Base-by-base conservation (phyloP, 148 eudicot species). In the Fagopyrum esculentum region DNA sequence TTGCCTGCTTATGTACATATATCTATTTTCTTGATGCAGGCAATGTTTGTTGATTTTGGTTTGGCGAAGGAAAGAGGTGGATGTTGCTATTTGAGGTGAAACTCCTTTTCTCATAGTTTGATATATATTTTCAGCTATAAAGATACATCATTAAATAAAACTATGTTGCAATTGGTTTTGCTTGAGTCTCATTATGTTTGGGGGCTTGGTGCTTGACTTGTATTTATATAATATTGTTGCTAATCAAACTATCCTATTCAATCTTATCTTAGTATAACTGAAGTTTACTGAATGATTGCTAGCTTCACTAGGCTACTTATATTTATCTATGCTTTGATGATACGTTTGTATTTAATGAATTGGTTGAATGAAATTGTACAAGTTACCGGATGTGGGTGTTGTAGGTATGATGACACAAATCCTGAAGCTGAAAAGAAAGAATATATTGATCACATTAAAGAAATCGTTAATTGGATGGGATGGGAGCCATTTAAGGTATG, bases 341-440 rank as follows among this genome's bases (percentile, higher is more conserved):
- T 72, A 48, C 50, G n/a, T 72, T 9, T 48, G 17, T 72, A 30
- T 12, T 49, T 4, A 52, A 72, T 17, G 6, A 19, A 35, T 64
- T 64, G 70, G 29, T 66, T 15, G 43, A 49, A 5, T 26, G 44
- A 72, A 72, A 29, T 72, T 72, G 69, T 43, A n/a, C 22, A 26
- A 30, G 45, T 46, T 17, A 59, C 43, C 64, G 54, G 6, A 7
- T 75, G 51, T 64, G 72, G 45, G 59, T 46, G 45, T 69, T 74
- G 5, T 78, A 95, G 99, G 90, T 95, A 79, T 82, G 99, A 95
- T 81, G 99, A 95, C 83, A 95, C 99, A 74, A 95, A 95, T 64
- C 99, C 97, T 16, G 99, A 95, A 79, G 99, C 99, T 68, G 99
- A 95, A 82, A 92, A 90, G 84, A 81, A 87, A 81, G 97, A 95